These are phyloP conservation scores for Epichloe bromicola DNA, from an alignment of 2,329 filamentous ascomycete species.

Conservation along the genomic window DNA sequence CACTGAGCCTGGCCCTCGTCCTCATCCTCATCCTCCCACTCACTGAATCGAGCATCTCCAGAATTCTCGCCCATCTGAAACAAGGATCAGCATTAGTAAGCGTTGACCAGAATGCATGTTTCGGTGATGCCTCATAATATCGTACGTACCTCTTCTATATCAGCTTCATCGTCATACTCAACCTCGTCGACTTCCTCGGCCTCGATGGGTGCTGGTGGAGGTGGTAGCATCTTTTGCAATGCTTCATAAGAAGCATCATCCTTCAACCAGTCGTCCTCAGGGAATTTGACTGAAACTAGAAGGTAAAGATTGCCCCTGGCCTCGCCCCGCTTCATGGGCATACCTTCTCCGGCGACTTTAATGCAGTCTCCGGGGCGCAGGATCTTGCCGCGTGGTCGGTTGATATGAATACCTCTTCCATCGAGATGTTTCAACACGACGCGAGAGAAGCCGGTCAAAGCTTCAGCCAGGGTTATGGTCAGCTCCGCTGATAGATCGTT, in stretches of 20 bases:
- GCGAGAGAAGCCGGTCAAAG: slow-evolving; percentile 77
- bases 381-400: slow-evolving; percentile 69
- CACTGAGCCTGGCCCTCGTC: slow-evolving; percentile 57
- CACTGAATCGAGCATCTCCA: slow-evolving; percentile 51
- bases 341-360: slow-evolving; percentile 80
- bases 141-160: slow-evolving; percentile 58
- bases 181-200: slow-evolving; percentile 77
- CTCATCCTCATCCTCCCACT: slow-evolving; percentile 62
- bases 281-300: slow-evolving; percentile 75
- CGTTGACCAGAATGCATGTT: too few species aligned
- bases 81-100: slow-evolving; percentile 13
- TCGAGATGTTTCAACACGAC: slow-evolving; percentile 89
- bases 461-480: slow-evolving; percentile 68
- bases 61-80: slow-evolving; percentile 57
- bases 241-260: slow-evolving; percentile 57
- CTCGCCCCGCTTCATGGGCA: slow-evolving; percentile 84
- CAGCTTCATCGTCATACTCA: slow-evolving; percentile 68
- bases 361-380: slow-evolving; percentile 73
- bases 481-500: slow-evolving; percentile 74
- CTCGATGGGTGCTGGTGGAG: slow-evolving; percentile 45
- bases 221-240: slow-evolving; percentile 61
- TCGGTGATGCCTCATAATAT: neutral
- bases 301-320: slow-evolving; percentile 77
- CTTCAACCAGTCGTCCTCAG: slow-evolving; percentile 70
- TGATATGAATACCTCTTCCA: slow-evolving; percentile 74